Evolutionary conservation across 768 basidiomycete genomes (phyloP), one percentile per base, ranked within the genome.

Genomic region (Mycena alexandri): DNA sequence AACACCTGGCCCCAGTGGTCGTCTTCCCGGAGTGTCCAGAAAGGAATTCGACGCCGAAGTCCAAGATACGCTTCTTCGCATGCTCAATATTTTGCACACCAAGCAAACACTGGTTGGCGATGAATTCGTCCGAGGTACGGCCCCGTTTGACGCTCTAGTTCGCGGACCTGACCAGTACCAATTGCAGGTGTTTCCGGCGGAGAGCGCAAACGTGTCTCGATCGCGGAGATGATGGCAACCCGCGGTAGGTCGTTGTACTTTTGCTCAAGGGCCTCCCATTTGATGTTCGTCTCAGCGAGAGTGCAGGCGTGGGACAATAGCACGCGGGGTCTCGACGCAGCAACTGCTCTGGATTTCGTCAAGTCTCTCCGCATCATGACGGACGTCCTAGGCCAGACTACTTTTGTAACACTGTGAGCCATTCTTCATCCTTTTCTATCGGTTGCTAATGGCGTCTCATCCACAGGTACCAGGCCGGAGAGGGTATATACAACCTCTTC

Each of bases 31-130:
- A 42, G 79, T 93, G 1, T 84, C 89, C 8, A 81, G 86, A 46
- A 84, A 88, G 61, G 81, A 89, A 24, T 91, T 90, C 68, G 81
- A 87, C 63, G 75, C 79, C 0, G 77, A 85, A 69, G 83, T 94
- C 17, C 82, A 87, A 38, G 85, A 90, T 21, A 84, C 88, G 72
- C 81, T 93, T 64, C 81, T 95, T 24, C 84, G 85, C 50, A 91
- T 95, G 87, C 89, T 96, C 63, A 95, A 95, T 73, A 92, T 97
- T 73, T 83, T 85, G 9, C 94, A 96, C 79, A 96, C 94, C 58
- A 80, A 79, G 64, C 79, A 87, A 61, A 96, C 95, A 6, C 88
- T 93, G 0, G 90, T 97, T 44, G 96, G 96, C 0, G 90, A 95
- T 74, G 94, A 93, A 66, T 94, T 92, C 72, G 90, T 97, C 11